phyloP scores from a whole-genome alignment of 352 stramenopile genomes.

The Phytophthora quininea region DNA sequence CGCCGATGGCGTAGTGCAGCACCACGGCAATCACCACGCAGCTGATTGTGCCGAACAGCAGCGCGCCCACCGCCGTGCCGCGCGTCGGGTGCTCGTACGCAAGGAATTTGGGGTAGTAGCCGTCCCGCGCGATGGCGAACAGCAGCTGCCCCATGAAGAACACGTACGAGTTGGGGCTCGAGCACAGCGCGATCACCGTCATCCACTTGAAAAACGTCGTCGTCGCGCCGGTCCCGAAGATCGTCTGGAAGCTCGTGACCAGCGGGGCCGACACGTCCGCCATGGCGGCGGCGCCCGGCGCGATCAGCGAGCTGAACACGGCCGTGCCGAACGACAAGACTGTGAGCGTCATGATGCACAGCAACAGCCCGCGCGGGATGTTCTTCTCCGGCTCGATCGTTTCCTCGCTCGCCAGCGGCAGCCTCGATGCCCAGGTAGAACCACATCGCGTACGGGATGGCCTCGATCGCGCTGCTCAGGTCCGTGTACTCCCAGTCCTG shows the following conservation, averaged over 20 bases:
- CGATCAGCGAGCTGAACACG: constrained; percentile 62
- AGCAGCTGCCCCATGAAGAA: constrained; percentile 72
- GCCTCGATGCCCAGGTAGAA: constrained; percentile 48
- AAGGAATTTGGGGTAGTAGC: constrained; percentile 54
- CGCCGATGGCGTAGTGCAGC: constrained; percentile 61
- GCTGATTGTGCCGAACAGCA: constrained; percentile 48
- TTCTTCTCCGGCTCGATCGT: constrained; percentile 35
- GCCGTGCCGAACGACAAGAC: constrained; percentile 57
- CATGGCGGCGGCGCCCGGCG: constrained; percentile 46
- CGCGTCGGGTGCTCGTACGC: constrained; percentile 36
- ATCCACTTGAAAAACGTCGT: constrained; percentile 69
- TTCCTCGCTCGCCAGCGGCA: constrained; percentile 30
- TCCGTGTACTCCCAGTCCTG: constrained; percentile 62
- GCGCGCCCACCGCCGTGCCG: constrained; percentile 47
- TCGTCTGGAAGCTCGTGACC: constrained; percentile 34
- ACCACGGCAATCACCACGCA: constrained; percentile 47
- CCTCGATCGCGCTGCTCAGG: constrained; percentile 51
- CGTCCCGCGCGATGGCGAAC: constrained; percentile 63
- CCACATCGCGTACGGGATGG: constrained; percentile 67
- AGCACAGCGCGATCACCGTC: constrained; percentile 57
- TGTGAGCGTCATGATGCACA: constrained; percentile 60
- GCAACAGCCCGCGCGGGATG: constrained; percentile 40
- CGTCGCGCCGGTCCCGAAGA: constrained; percentile 59
- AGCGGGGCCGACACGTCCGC: constrained; percentile 52
- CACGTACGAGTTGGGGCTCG: constrained; percentile 70